Percentiles rank a stretch among this genome's conserved stretches.
These are phyloP conservation scores for Toxoplasma gondii DNA, from an alignment of 169 alveolate species.

Conservation along the genomic window DNA sequence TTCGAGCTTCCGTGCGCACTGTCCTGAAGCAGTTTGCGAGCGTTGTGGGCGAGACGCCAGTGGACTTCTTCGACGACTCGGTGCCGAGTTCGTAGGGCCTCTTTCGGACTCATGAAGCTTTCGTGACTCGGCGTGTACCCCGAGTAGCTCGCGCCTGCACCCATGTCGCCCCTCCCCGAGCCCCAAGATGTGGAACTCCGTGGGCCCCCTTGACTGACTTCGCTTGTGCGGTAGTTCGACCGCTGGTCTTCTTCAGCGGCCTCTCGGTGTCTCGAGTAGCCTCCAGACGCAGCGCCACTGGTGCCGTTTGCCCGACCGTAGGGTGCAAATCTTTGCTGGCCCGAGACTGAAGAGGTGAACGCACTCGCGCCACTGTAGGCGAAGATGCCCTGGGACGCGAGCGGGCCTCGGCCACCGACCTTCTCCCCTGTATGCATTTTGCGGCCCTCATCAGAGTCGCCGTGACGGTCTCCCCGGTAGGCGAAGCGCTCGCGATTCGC, in stretches of 20 bases:
- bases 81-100: background rate
- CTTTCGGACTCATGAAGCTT: background rate
- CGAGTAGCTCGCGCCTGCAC: too few relatives aligned
- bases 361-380: conserved; percentile 4
- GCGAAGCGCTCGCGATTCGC: background rate
- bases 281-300: background rate
- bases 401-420: background rate
- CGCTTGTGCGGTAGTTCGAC: background rate
- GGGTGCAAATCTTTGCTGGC: background rate
- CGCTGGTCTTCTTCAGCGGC: background rate
- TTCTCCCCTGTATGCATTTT: background rate
- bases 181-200: background rate
- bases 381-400: background rate
- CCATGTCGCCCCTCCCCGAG: too few relatives aligned
- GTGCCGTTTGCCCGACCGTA: background rate
- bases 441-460: background rate
- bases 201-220: background rate
- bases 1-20: background rate
- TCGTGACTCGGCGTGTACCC: too few relatives aligned
- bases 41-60: conserved; percentile 28
- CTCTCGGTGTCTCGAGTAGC: background rate
- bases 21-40: background rate
- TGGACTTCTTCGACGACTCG: conserved; percentile 41
- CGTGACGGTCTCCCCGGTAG: background rate
- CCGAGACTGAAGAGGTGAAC: background rate